phyloP scores from a whole-genome alignment of 2,329 filamentous ascomycete species.

The Cercospora sojina region DNA sequence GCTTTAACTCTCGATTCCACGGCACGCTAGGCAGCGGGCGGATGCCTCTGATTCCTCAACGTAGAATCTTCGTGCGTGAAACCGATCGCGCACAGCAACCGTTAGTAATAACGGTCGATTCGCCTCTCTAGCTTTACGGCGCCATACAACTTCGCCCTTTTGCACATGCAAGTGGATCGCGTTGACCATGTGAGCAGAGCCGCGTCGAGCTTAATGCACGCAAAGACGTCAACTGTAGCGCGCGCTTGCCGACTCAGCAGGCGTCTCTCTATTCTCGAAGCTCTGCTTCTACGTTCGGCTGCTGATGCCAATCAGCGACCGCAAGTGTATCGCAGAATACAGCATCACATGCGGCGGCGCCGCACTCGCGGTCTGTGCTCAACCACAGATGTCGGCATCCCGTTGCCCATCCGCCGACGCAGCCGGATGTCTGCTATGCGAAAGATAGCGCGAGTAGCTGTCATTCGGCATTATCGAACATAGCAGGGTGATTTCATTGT shows the following conservation, averaged over 20 bases:
- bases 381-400: background rate
- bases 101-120: background rate
- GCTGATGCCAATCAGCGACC: background rate
- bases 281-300: background rate
- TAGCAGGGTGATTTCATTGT: conserved; percentile 9
- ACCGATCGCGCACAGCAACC: background rate
- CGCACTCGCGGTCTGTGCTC: background rate
- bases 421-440: background rate
- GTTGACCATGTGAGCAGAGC: conserved; percentile 9
- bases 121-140: background rate
- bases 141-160: background rate
- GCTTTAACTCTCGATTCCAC: background rate
- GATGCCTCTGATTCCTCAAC: background rate
- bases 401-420: background rate
- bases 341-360: background rate
- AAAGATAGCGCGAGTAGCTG: background rate
- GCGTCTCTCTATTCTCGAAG: background rate
- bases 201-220: conserved; percentile 6
- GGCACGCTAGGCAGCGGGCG: too few relatives aligned
- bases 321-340: background rate
- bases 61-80: background rate
- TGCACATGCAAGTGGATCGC: background rate
- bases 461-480: conserved; percentile 5
- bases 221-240: background rate
- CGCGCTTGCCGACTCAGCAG: background rate